Evolutionary conservation across 306 rosid species (phyloP).

Genomic region (Acacia acuminata): DNA sequence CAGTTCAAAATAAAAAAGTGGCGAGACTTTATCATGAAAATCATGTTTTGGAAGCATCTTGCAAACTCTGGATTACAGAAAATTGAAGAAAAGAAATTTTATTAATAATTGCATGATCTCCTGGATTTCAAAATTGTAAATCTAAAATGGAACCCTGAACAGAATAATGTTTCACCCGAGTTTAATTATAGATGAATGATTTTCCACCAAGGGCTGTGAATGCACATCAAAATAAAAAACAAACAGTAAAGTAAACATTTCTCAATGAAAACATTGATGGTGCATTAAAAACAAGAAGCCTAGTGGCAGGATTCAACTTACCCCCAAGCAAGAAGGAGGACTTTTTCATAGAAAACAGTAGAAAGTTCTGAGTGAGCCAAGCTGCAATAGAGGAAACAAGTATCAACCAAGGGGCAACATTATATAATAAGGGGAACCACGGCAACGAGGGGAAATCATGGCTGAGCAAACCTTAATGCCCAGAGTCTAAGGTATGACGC

Average conservation of each 20-base stretch:
- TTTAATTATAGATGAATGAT: neutral
- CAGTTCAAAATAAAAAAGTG: neutral
- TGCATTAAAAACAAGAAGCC: neutral
- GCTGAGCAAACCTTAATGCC: conserved; percentile 81
- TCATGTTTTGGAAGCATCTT: neutral
- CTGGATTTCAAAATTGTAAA: neutral
- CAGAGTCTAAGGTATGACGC: conserved; percentile 97
- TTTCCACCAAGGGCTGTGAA: neutral
- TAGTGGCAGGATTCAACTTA: conserved; percentile 42
- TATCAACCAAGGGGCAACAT: conserved; percentile 17
- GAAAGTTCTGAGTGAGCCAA: conserved; percentile 95
- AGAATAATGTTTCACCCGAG: neutral
- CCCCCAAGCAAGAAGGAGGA: conserved; percentile 94
- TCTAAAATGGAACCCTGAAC: neutral
- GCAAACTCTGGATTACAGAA: neutral
- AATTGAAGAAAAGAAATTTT: neutral
- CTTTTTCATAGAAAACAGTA: conserved; percentile 93
- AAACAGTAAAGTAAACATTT: neutral
- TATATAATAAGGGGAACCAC: conserved; percentile 1
- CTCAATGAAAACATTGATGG: neutral
- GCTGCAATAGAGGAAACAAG: conserved; percentile 51
- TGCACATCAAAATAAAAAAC: neutral
- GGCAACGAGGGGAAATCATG: conserved; percentile 1
- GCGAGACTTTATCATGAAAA: neutral
- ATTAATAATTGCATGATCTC: conserved; percentile 14